A percentile compares a stretch with the other conserved stretches of the same genome.
Evolutionary conservation across 2,329 filamentous ascomycete genomes (phyloP).

Genomic region (Fusarium sp.): DNA sequence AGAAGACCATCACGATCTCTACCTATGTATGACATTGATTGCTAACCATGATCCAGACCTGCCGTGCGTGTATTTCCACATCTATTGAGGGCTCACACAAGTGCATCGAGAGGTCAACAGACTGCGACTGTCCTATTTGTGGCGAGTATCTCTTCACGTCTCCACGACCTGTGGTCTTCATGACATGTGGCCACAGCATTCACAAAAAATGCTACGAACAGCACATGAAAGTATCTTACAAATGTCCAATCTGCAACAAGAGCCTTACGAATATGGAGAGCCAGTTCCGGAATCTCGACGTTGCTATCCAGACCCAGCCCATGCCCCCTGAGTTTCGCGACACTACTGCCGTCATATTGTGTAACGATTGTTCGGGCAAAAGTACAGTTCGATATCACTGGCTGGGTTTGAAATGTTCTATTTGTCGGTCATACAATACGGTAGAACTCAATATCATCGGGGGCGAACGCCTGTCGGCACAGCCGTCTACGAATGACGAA

Average conservation of each 20-base stretch:
- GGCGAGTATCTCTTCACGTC: conserved; percentile 97
- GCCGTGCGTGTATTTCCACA: conserved; percentile 93
- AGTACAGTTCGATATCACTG: conserved; percentile 92
- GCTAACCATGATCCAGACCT: conserved; percentile 67
- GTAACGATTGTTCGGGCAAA: conserved; percentile 93
- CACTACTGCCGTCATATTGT: conserved; percentile 84
- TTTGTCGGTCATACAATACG: conserved; percentile 77
- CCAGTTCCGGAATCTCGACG: conserved; percentile 90
- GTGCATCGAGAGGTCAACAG: conserved; percentile 92
- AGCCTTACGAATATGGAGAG: conserved; percentile 98
- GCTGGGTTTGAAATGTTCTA: conserved; percentile 88
- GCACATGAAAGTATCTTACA: conserved; percentile 90
- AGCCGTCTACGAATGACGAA: conserved; percentile 43
- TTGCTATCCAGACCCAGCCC: conserved; percentile 86
- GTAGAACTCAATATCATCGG: conserved; percentile 71
- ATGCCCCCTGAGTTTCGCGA: conserved; percentile 88
- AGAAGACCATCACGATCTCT: conserved; percentile 47
- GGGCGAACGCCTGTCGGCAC: conserved; percentile 46
- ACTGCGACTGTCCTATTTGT: conserved; percentile 97
- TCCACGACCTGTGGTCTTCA: conserved; percentile 86
- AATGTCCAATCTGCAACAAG: conserved; percentile 96
- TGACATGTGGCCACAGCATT: conserved; percentile 96
- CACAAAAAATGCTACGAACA: conserved; percentile 89
- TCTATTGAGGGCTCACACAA: conserved; percentile 85
- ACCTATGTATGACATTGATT: background rate